A percentile compares a stretch with the other conserved stretches of the same genome.
Evolutionary conservation across 208 protist species (phyloP).

Genomic region (Trichomonas gallinae): DNA sequence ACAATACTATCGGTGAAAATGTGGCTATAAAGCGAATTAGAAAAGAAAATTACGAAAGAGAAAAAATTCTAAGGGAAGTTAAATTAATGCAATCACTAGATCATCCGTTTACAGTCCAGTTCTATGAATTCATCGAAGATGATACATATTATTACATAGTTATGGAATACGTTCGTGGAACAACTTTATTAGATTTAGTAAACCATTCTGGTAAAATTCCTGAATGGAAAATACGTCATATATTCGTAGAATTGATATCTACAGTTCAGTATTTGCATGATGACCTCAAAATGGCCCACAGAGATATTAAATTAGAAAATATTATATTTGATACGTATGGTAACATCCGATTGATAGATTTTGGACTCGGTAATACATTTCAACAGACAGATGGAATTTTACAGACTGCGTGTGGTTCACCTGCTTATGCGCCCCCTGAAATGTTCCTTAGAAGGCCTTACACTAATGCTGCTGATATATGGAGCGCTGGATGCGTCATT

Average conservation of each 20-base stretch:
- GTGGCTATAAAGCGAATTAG: not conserved
- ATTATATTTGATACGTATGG: constrained; percentile 21
- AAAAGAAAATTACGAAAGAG: not conserved
- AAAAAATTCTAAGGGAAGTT: not conserved
- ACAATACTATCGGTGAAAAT: not conserved
- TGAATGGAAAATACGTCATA: not conserved
- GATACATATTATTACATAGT: not conserved
- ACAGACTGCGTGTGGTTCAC: not conserved
- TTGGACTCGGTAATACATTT: not conserved
- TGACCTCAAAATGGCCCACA: constrained; percentile 25
- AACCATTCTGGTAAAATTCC: not conserved
- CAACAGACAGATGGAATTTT: too few species aligned
- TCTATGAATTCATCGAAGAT: not conserved
- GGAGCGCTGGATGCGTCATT: not conserved
- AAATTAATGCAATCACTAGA: not conserved
- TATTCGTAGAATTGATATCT: not conserved
- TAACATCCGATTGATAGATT: constrained; percentile 30
- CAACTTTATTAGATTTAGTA: not conserved
- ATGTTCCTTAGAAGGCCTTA: not conserved
- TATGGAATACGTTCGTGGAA: not conserved
- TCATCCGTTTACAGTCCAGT: not conserved
- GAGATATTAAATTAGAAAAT: constrained; percentile 36
- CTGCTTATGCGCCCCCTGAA: constrained; percentile 7
- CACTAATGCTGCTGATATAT: not conserved
- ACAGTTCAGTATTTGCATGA: constrained; percentile 24